Base-by-base conservation (phyloP, 768 basidiomycete species). In the Leccinum olivaceopallidum region DNA sequence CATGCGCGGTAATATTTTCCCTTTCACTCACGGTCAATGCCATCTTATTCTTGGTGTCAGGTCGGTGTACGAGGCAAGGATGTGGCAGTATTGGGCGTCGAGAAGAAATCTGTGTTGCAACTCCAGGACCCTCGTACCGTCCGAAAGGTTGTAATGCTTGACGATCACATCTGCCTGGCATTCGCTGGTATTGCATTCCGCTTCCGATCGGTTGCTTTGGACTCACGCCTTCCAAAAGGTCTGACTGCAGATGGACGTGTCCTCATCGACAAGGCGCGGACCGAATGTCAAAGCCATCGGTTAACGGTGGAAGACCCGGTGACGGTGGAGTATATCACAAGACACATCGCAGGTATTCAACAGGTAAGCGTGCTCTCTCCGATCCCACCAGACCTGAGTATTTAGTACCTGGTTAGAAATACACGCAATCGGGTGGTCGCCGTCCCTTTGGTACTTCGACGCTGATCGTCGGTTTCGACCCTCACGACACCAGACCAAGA, bases 371-470 rank as follows among this genome's bases (percentile, higher is more conserved):
- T 55, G 12, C 53, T 16, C 34, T 22, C 14, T 36, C 49, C 39
- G 24, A 10, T 42, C 30, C 56, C 53, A 24, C 24, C 47, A 58
- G 49, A 50, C 20, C 16, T 42, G 55, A 47, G 26, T 47, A 51
- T 49, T 18, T 16, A 20, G 18, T 39, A 24, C 36, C 57, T 36
- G 34, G 50, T 10, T 68, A 96, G 94, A 85, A 87, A 74, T 98
- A 98, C 78, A 98, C 97, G 14, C 97, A 99, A 82, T 97, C 95
- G 12, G 97, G 97, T 63, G 97, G 97, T 81, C 95, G 97, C 55
- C 85, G 97, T 59, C 97, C 97, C 28, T 99, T 99, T 70, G 97
- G 97, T 66, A 95, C 98, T 67, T 95, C 96, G 14, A 98, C 95
- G 10, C 83, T 99, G 54, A 91, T 99, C 63, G 86, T 98, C 64